These are phyloP conservation scores for Neoboletus brunneissimus DNA, from an alignment of 768 basidiomycete species.

Conservation along the genomic window DNA sequence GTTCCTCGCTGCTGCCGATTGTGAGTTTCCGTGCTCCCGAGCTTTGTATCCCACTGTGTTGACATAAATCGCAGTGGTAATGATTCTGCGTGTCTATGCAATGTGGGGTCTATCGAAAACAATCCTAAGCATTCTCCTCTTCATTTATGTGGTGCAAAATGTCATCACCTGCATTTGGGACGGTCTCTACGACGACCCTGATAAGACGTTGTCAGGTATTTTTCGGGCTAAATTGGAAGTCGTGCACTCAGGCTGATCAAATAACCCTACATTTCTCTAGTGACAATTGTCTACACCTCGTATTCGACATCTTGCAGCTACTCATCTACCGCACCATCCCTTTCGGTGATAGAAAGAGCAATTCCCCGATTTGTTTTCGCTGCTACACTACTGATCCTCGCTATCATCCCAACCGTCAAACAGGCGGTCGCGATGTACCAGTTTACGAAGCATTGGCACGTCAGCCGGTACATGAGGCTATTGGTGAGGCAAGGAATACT, in stretches of 20 bases:
- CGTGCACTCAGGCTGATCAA: too few species aligned
- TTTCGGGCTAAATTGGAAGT: background rate
- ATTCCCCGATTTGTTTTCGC: conserved; percentile 4
- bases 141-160: background rate
- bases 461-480: conserved; percentile 2
- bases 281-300: background rate
- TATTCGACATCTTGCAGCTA: too few species aligned
- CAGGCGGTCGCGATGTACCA: conserved; percentile 1
- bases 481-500: conserved; percentile 4
- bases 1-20: conserved; percentile 2
- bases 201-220: conserved; percentile 4
- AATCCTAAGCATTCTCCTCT: conserved; percentile 2
- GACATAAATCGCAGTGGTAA: conserved; percentile 11
- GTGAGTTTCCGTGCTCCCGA: background rate
- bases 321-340: too few species aligned
- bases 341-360: background rate
- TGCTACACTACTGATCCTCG: background rate
- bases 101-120: background rate
- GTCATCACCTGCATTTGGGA: background rate
- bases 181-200: background rate
- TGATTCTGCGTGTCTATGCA: conserved; percentile 17
- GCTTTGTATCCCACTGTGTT: background rate
- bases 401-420: too few species aligned
- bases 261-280: background rate
- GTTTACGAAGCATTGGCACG: conserved; percentile 1